Evolutionary conservation across 345 rosid species (phyloP).

Genomic region (Fremontodendron californicum): DNA sequence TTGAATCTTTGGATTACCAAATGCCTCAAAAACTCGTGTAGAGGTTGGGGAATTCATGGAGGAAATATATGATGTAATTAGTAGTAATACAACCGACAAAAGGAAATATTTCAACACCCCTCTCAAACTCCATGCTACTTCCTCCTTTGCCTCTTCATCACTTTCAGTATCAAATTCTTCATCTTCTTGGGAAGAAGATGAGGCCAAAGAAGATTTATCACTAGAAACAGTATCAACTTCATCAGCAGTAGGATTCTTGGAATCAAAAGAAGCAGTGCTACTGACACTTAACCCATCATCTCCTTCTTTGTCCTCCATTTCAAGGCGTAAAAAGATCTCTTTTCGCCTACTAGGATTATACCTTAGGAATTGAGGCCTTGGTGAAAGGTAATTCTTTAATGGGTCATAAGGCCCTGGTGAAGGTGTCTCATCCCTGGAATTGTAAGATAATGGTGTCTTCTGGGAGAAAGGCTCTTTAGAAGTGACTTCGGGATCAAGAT

Average conservation of each 20-base stretch:
- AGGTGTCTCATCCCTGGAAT: conserved; percentile 9
- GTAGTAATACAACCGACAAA: conserved; percentile 27
- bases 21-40: conserved; percentile 8
- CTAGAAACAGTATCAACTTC: no score
- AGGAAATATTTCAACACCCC: conserved; percentile 24
- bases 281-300: neutral
- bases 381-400: conserved; percentile 25
- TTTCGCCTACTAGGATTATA: conserved; percentile 34
- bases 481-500: neutral
- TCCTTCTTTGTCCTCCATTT: conserved; percentile 22
- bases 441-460: neutral
- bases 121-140: conserved; percentile 25
- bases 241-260: no score
- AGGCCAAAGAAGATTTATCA: no score
- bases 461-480: neutral
- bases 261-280: neutral
- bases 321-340: conserved; percentile 21
- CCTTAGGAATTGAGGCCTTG: conserved; percentile 44
- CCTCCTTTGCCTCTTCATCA: conserved; percentile 21
- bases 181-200: no score
- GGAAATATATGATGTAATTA: conserved; percentile 30
- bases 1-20: conserved; percentile 21
- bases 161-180: conserved; percentile 24
- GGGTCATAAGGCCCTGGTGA: conserved; percentile 31
- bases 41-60: conserved; percentile 29